Evolutionary conservation across 1,139 yeast species (phyloP), one percentile per base, ranked within the genome.

Genomic region (Yamadazyma oceani): DNA sequence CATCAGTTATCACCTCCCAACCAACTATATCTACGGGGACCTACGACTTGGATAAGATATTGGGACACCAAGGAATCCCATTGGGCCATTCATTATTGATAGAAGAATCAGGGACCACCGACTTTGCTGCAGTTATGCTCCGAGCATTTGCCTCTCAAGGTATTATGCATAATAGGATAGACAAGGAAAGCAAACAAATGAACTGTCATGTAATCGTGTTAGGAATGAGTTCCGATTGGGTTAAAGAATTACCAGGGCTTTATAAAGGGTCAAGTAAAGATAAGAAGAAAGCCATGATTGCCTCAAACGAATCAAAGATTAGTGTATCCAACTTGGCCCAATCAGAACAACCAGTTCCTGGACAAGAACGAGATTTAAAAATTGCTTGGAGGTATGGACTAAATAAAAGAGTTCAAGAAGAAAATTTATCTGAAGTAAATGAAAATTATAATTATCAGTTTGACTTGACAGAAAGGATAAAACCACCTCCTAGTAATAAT

Each of bases 321-420:
- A 80, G 87, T 39, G 90, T 85, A 3, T 78, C 83, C 24, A 85
- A 85, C 52, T 55, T 84, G 49, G 62, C 79, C 4, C 69, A 44
- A 31, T 44, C 49, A 14, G 49, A 57, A 17, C 43, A 53, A 15
- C 30, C 10, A 12, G 7, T 17, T 4, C 37, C 42, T 15, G 41
- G 43, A 4, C 38, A 38, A 24, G 56, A 60, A 21, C 53, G 58
- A 26, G 86, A 83, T 48, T 61, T 87, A 68, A 84, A 82, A 55
- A 87, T 87, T 51, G 95, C 96, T 2, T 87, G 96, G 96, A 75
- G 95, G 52, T 87, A 87, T 50, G 88, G 88, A 0, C 57, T 82
- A 37, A 74, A 71, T 31, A 75, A 76, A 39, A 73, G 62, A 38
- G 54, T 62, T 27, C 49, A 57, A 2, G 54, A 51, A 11, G 39